These are phyloP conservation scores for Mucor plumbeus DNA, from an alignment of 371 early-diverging fungal genomes.

Conservation along the genomic window DNA sequence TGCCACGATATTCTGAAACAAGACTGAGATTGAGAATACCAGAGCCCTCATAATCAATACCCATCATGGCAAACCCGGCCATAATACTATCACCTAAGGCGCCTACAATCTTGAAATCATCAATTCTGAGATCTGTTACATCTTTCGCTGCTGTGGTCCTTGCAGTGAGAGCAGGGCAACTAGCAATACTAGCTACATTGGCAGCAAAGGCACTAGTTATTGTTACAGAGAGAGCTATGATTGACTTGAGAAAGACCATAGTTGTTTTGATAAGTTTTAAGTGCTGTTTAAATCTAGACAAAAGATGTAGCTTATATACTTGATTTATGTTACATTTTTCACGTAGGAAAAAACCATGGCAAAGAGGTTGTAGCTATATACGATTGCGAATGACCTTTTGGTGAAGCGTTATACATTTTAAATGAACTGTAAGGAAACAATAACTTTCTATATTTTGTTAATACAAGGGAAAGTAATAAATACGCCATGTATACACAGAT, in stretches of 20 bases:
- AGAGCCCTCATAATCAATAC: conserved; percentile 20
- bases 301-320: neutral
- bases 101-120: conserved; percentile 34
- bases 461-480: neutral
- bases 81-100: conserved; percentile 39
- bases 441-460: neutral
- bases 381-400: neutral
- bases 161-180: conserved; percentile 24
- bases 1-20: conserved; percentile 36
- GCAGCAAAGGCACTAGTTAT: conserved; percentile 4
- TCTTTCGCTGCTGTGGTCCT: conserved; percentile 21
- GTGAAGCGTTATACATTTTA: neutral
- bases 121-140: conserved; percentile 33
- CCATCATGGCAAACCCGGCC: conserved; percentile 36
- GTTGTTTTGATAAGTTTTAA: neutral
- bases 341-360: too few relatives aligned
- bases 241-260: conserved; percentile 12
- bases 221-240: conserved; percentile 6
- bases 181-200: conserved; percentile 9
- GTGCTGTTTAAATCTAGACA: neutral
- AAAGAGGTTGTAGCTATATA: neutral
- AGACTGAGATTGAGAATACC: conserved; percentile 21
- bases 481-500: neutral
- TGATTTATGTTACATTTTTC: neutral
- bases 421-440: neutral